Evolutionary conservation across 2,329 filamentous ascomycete genomes (phyloP).

Genomic region (Talaromyces sp.): DNA sequence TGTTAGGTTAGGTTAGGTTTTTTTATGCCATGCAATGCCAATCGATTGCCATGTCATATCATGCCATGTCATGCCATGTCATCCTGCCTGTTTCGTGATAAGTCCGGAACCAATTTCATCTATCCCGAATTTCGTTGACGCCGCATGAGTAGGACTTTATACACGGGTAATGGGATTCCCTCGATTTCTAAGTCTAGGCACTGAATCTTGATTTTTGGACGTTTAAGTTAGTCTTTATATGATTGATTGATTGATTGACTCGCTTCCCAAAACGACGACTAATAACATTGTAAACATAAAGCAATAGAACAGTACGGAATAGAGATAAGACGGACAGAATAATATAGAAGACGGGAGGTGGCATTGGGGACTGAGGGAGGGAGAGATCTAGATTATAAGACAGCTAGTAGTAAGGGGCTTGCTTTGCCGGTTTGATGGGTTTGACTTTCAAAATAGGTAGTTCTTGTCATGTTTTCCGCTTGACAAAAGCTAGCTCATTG

Average conservation of each 20-base stretch:
- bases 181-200: neutral
- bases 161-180: no score
- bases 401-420: neutral
- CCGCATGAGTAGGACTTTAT: no score
- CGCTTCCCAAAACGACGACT: neutral
- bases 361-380: no score
- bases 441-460: neutral
- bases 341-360: neutral
- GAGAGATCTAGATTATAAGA: neutral
- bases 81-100: no score
- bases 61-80: neutral
- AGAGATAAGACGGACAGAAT: neutral
- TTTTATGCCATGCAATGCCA: neutral
- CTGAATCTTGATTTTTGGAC: neutral
- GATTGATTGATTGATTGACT: constrained; percentile 2
- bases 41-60: neutral
- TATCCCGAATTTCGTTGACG: no score
- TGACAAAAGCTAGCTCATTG: no score
- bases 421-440: neutral
- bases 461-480: neutral
- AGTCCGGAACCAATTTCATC: no score
- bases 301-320: neutral
- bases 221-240: neutral
- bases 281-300: neutral
- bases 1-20: constrained; percentile 1